A percentile compares a stretch with the other conserved stretches of the same genome.
Conservation (phyloP, 768 basidiomycete genomes). For the Hirschioporus abietinus region DNA sequence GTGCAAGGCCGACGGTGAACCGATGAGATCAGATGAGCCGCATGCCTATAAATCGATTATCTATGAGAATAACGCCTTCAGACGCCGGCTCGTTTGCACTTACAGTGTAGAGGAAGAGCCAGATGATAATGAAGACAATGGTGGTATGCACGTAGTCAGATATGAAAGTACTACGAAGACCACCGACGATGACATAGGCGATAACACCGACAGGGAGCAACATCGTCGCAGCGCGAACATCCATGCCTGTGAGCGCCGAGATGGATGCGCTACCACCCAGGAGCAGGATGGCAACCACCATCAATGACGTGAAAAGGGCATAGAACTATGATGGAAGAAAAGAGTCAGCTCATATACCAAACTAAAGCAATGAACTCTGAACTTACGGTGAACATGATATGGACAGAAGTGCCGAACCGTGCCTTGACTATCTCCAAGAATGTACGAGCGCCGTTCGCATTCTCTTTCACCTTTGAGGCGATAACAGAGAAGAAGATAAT, state of each 20-base stretch:
- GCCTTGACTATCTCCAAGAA: slow-evolving; percentile 36
- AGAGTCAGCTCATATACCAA: slow-evolving; percentile 5
- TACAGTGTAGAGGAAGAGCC: slow-evolving; percentile 24
- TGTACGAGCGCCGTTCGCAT: slow-evolving; percentile 27
- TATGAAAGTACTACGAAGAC: slow-evolving; percentile 37
- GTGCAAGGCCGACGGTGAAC: slow-evolving; percentile 38
- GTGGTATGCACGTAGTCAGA: slow-evolving; percentile 41
- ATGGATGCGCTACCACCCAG: slow-evolving; percentile 43
- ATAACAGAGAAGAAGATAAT: slow-evolving; percentile 26
- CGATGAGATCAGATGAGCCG: slow-evolving; percentile 32
- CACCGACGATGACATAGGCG: slow-evolving; percentile 39
- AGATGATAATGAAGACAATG: slow-evolving; percentile 37
- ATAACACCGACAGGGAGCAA: slow-evolving; percentile 40
- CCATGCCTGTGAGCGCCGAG: slow-evolving; percentile 42
- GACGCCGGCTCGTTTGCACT: slow-evolving; percentile 12
- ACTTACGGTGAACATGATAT: slow-evolving; percentile 37
- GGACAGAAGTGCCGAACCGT: slow-evolving; percentile 41
- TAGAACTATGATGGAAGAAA: not conserved
- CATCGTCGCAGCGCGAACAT: slow-evolving; percentile 38
- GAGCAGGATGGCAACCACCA: slow-evolving; percentile 29
- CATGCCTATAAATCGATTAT: slow-evolving; percentile 26
- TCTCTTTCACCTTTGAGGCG: slow-evolving; percentile 30
- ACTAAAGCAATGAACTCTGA: not conserved
- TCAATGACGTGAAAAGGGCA: not conserved
- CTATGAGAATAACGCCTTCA: slow-evolving; percentile 17